Evolutionary conservation across 192 early-diverging fungal genomes (phyloP), one percentile per base, ranked within the genome.

Genomic region (Coemansia sp.): DNA sequence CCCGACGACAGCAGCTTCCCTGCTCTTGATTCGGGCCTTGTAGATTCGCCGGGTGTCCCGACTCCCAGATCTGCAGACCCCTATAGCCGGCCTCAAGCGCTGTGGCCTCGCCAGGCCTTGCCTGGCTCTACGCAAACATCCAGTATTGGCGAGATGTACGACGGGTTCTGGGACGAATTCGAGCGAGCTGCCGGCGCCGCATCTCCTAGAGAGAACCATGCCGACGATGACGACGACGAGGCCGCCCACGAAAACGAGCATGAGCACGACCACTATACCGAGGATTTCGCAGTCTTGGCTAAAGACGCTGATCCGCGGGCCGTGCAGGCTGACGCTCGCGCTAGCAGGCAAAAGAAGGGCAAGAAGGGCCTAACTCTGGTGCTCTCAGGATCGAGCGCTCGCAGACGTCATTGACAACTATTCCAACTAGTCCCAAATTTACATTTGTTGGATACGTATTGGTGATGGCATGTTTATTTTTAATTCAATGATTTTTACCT

Each of bases 21-120:
- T 24, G 66, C 74, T 6, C 70, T 82, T 47, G 58, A 43, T 17
- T 27, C 39, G 8, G 51, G 32, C 20, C 39, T 11, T 17, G n/a
- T 22, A n/a, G 54, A 57, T 22, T 57, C 54, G 14, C 40, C 20
- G 25, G 42, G 19, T 19, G 27, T 31, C 47, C 51, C 14, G 51
- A 54, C 51, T 6, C 51, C 37, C 39, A 51, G 58, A 6, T n/a
- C 54, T 19, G 46, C 53, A 10, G 54, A 12, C 11, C 17, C 58
- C 7, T 35, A 49, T 4, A 22, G 20, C 6, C 47, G 46, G 19
- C 60, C 62, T 31, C 54, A 43, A 1, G 20, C 54, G 1, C 31
- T 70, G 63, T 82, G 79, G 79, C 79, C 79, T 6, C 66, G 79
- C 19, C 56, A 76, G 32, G 64, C 73, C 4, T 37, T 64, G 43